Conservation (phyloP, 805 yeast genomes). For the Candida mattraensis region DNA sequence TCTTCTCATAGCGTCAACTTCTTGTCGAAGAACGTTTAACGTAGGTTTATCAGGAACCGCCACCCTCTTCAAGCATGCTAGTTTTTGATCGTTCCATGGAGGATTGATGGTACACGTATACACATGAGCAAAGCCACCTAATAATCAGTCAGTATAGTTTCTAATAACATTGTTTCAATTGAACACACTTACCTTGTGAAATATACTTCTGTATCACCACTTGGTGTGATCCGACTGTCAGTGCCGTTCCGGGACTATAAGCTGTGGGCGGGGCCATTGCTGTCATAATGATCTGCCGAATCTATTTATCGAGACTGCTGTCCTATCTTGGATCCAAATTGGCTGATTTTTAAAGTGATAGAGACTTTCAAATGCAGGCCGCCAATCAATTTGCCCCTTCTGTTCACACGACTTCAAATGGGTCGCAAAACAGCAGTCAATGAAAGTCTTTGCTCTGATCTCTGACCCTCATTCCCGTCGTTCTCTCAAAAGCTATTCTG, state of each 20-base stretch:
- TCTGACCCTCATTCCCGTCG: too few species aligned
- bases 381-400: too few species aligned
- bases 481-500: too few species aligned
- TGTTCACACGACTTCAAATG: too few species aligned
- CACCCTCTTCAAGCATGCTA: slow-evolving; percentile 91
- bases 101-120: slow-evolving; percentile 75
- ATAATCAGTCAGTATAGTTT: too few species aligned
- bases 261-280: slow-evolving; percentile 50
- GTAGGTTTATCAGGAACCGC: slow-evolving; percentile 88
- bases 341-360: too few species aligned
- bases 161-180: slow-evolving; percentile 3
- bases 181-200: slow-evolving; percentile 60
- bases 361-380: too few species aligned
- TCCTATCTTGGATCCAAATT: too few species aligned
- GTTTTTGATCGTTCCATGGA: slow-evolving; percentile 48
- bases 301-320: slow-evolving; percentile 1
- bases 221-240: slow-evolving; percentile 82
- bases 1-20: slow-evolving; percentile 96
- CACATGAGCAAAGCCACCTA: slow-evolving; percentile 90
- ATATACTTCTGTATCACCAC: slow-evolving; percentile 69
- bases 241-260: slow-evolving; percentile 70
- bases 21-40: slow-evolving; percentile 81
- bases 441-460: too few species aligned
- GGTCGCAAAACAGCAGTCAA: too few species aligned
- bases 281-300: slow-evolving; percentile 11